Base-by-base conservation (phyloP, 352 stramenopile genomes). In the Phytophthora niederhauseri region DNA sequence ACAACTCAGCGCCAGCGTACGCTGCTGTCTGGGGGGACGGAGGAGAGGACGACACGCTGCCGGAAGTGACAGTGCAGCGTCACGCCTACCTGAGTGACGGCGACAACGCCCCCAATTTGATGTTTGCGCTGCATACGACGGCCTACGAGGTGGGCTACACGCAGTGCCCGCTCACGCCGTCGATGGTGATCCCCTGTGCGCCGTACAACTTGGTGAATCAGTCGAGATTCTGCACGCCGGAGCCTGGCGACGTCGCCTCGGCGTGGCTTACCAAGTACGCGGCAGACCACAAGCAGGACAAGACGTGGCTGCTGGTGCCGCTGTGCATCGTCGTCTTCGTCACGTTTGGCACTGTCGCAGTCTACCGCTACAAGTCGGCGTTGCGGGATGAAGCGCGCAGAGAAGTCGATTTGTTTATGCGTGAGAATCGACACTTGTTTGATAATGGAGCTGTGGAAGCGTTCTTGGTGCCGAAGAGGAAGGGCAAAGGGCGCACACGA, bases 131-230 rank as follows among this genome's bases (percentile, higher is more conserved):
- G 56, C 85, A 91, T 50, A 80, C 79, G 3, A 73, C 75, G 0
- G 19, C 49, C 2, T 72, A 81, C 36, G 78, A 89, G 48, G 75
- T 80, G 24, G 78, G 77, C 1, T 83, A 81, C 50, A 71, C 73
- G 24, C 74, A 87, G 53, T 93, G 85, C 53, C 82, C 82, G 0
- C 50, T 67, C 14, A 76, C 70, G 6, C 77, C 82, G 3, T 75
- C 81, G 1, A 86, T 85, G 71, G 63, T 91, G 28, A 91, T 91
- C 59, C 84, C 84, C 8, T 91, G 84, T 41, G 79, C 71, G 38
- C 60, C 82, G n/a, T 84, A 82, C 45, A 70, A 69, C 45, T 43
- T 73, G 8, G 73, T 80, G 7, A 72, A 84, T 36, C 67, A 70
- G 12, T 72, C 72, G 8, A 71, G 66, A 41, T 93, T 84, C 66